Base-by-base conservation (phyloP, 352 stramenopile genomes). In the Pythium brassicae region DNA sequence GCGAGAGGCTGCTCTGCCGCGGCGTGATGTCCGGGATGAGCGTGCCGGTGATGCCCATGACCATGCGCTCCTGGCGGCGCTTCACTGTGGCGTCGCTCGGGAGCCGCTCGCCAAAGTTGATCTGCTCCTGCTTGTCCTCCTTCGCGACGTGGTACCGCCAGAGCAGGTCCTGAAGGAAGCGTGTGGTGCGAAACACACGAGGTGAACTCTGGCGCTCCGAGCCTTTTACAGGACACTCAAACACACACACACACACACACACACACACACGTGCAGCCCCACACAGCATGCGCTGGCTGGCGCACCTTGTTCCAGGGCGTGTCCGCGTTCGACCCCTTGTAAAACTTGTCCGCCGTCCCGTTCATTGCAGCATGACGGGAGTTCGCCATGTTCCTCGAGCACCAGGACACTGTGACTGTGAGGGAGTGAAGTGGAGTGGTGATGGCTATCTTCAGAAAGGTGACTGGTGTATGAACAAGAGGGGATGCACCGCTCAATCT, bases 261-360 rank as follows among this genome's bases (percentile, higher is more conserved):
- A n/a, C n/a, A n/a, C n/a, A n/a, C n/a, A n/a, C n/a, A n/a, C n/a
- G n/a, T n/a, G n/a, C n/a, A n/a, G n/a, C n/a, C n/a, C n/a, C n/a
- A n/a, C n/a, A n/a, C n/a, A n/a, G n/a, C n/a, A n/a, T n/a, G n/a
- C n/a, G 34, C 32, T 35, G 6, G 27, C n/a, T 5, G 27, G 14
- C 19, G 8, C 40, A 72, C 72, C 67, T 83, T 80, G 65, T 79
- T 83, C 70, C 73, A 83, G 8, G 71, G 70, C 9, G 73, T 83
- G 63, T 83, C 73, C 23, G 65, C 68, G 26, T 78, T 65, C 10
- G 70, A 71, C 34, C 73, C 73, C 46, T 83, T 83, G 73, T 80
- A 80, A 56, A 78, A 80, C 59, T 80, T 83, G 20, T 78, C 68
- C 17, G 11, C 50, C 48, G 29, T 35, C 42, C 5, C 17, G 11